These are phyloP conservation scores for Trichophyton equinum DNA, from an alignment of 2,329 filamentous ascomycete species.

Conservation along the genomic window DNA sequence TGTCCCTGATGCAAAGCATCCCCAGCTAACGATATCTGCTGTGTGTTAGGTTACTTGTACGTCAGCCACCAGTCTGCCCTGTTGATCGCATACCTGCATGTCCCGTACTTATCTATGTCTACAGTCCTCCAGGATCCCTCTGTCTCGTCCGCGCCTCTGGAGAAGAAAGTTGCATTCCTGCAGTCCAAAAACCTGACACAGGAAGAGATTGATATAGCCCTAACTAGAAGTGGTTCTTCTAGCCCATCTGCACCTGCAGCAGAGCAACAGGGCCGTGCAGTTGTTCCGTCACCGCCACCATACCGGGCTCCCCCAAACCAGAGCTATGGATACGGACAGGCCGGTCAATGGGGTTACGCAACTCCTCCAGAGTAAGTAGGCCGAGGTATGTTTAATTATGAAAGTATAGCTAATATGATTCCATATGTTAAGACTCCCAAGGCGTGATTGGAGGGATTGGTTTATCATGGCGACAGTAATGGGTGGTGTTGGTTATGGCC, in stretches of 20 bases:
- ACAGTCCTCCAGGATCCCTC: conserved; percentile 87
- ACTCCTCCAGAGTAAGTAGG: conserved; percentile 40
- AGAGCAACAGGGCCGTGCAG: conserved; percentile 38
- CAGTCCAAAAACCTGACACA: conserved; percentile 95
- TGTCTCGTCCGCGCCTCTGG: conserved; percentile 76
- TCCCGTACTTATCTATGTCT: conserved; percentile 7
- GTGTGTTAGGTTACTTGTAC: conserved; percentile 39
- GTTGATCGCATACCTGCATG: background rate
- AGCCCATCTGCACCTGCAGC: conserved; percentile 33
- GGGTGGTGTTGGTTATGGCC: conserved; percentile 74
- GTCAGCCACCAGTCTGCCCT: conserved; percentile 14
- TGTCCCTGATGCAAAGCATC: background rate
- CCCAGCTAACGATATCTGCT: conserved; percentile 16
- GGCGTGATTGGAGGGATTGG: conserved; percentile 94
- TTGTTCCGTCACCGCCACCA: conserved; percentile 26
- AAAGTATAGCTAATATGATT: background rate
- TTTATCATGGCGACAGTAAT: conserved; percentile 99
- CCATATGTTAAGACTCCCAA: conserved; percentile 41
- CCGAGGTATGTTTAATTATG: conserved; percentile 6
- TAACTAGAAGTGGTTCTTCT: conserved; percentile 57
- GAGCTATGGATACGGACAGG: conserved; percentile 40
- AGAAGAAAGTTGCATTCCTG: conserved; percentile 84
- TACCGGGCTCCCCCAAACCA: conserved; percentile 33
- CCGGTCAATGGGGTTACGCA: conserved; percentile 41
- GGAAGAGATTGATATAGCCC: conserved; percentile 79